Base-by-base conservation (phyloP, 352 stramenopile genomes). In the Elongisporangium anandrum region DNA sequence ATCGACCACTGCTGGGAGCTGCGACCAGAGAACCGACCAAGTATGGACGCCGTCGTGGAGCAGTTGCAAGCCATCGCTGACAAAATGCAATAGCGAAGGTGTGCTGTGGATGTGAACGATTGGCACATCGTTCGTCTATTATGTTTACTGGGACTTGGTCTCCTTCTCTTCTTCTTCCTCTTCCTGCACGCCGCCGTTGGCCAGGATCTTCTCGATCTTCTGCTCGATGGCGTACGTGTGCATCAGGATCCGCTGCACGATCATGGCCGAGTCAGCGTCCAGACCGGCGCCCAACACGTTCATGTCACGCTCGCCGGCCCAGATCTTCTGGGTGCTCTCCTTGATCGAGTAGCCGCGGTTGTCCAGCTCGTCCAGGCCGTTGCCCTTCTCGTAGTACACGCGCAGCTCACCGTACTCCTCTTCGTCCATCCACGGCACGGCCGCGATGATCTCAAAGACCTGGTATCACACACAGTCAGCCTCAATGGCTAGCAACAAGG, bases 161-260 rank as follows among this genome's bases (percentile, higher is more conserved):
- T 41, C 29, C 29, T 34, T 34, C 7, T 41, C 59, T 19, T 73
- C 56, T 1, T 60, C 58, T 2, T 66, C 64, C 16, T 62, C 51
- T 5, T 24, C 24, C n/a, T 69, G 57, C 26, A 65, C 21, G 23
- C 56, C 60, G n/a, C 47, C 60, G 9, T 71, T 66, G 9, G 54
- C 67, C 17, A 85, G 70, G 20, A 75, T 60, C 51, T 87, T 77
- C 26, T 66, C 64, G 55, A 90, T 58, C 63, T 88, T 79, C 56
- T 78, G 70, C 54, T 91, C 79, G 26, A 88, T 88, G 55, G 73
- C 69, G 34, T 80, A 63, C 48, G 79, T 78, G 60, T 91, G 81
- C 75, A 91, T 75, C 59, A 87, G 66, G 54, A 91, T 88, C 20
- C 81, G 81, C 69, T 89, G 79, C 16, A 91, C 64, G 54, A 91